A percentile compares a stretch with the other conserved stretches of the same genome.
Evolutionary conservation across 495 filamentous ascomycete species (phyloP).

Genomic region (Penicillium canescens): DNA sequence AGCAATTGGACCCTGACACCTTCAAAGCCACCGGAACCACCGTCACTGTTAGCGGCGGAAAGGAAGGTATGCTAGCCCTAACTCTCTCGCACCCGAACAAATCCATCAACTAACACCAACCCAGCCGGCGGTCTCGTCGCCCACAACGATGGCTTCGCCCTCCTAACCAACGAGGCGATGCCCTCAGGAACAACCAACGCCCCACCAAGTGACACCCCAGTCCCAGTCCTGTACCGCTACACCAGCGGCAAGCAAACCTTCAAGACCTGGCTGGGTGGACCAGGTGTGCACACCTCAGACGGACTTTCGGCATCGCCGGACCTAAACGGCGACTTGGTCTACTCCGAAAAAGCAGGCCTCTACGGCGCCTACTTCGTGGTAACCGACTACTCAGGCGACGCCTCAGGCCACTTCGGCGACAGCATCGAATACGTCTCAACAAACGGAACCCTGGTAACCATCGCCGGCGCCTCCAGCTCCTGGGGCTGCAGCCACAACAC

Average conservation of each 20-base stretch:
- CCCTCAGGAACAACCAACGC: slow-evolving; percentile 46
- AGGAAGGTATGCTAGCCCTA: slow-evolving; percentile 34
- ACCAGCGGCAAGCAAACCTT: slow-evolving; percentile 47
- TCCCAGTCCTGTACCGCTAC: slow-evolving; percentile 50
- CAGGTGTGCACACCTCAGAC: slow-evolving; percentile 42
- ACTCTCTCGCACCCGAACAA: not conserved
- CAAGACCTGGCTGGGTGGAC: slow-evolving; percentile 53
- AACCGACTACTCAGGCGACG: slow-evolving; percentile 51
- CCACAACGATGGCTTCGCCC: slow-evolving; percentile 56
- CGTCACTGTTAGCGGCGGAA: slow-evolving; percentile 42
- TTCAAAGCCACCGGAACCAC: slow-evolving; percentile 47
- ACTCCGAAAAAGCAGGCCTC: slow-evolving; percentile 45
- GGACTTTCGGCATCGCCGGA: slow-evolving; percentile 48
- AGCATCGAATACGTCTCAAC: slow-evolving; percentile 52
- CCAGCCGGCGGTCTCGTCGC: slow-evolving; percentile 54
- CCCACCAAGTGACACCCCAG: slow-evolving; percentile 43
- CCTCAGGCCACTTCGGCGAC: slow-evolving; percentile 54
- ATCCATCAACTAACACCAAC: not conserved
- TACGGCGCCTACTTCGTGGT: slow-evolving; percentile 59
- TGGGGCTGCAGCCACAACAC: slow-evolving; percentile 63
- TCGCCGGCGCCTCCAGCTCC: slow-evolving; percentile 44
- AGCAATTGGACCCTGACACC: slow-evolving; percentile 43
- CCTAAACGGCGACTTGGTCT: slow-evolving; percentile 57
- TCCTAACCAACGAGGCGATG: slow-evolving; percentile 51
- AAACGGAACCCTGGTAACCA: slow-evolving; percentile 40